Base-by-base conservation (phyloP, 148 eudicot genomes). In the Rhododendron kiyosumense region DNA sequence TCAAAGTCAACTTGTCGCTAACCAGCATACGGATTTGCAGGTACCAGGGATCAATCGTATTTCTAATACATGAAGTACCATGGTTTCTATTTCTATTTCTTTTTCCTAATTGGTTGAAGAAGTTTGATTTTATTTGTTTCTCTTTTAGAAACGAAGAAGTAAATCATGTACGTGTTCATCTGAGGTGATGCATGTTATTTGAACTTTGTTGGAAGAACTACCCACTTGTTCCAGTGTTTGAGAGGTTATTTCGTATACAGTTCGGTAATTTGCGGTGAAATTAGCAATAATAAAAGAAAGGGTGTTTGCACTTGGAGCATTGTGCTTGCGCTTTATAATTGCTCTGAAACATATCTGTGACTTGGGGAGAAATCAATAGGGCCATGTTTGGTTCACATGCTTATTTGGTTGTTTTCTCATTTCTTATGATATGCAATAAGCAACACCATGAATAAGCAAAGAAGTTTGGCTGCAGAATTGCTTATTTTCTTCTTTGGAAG, bases 21-120 rank as follows among this genome's bases (percentile, higher is more conserved):
- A 85, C 85, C 84, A 87, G 87, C 59, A 85, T 71, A 80, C 75
- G 88, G 87, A 86, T 83, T 73, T 74, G 26, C 88, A 89, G 96
- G 98, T 95, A 90, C 82, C 26, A 59, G 54, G 34, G 79, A 32
- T 83, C 14, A 57, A 2, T 12, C 4, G 15, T 11, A 48, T 28
- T 84, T 54, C 32, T 48, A 73, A 46, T 74, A 5, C 11, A 17
- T 84, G 34, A 20, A 24, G 3, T 7, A 49, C 22, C 30, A 12
- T 11, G 22, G 67, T 22, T 38, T 73, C 9, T 22, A 61, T 59
- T 82, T 38, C 75, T 38, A 14, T 41, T 63, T 36, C 32, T 61
- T 81, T 81, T 59, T 57, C 5, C 7, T 54, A 17, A 20, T 18
- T 54, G n/a, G 17, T 80, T 80, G 83, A 46, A 80, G 46, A 81